These are phyloP conservation scores for Paraglomus brasilianum DNA, from an alignment of 192 early-diverging fungal genomes.

Conservation along the genomic window DNA sequence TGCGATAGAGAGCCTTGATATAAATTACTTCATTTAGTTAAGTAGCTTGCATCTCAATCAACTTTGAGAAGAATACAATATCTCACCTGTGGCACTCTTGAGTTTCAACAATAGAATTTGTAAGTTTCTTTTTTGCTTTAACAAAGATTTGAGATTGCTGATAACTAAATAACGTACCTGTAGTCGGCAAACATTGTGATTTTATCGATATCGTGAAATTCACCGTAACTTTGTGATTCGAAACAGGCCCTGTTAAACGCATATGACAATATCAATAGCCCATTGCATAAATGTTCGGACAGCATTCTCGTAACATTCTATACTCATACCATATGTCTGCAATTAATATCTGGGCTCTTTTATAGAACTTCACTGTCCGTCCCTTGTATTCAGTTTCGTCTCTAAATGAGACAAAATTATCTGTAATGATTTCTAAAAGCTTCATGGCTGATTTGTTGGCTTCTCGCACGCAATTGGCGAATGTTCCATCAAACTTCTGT, in stretches of 20 bases:
- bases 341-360: conserved; percentile 82
- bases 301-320: background rate
- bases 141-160: background rate
- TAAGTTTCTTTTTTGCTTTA: background rate
- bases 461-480: conserved; percentile 55
- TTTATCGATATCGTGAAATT: conserved; percentile 70
- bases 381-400: conserved; percentile 62
- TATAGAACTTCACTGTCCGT: conserved; percentile 65
- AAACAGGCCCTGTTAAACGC: conserved; percentile 67
- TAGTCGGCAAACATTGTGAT: conserved; percentile 94
- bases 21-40: conserved; percentile 20
- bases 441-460: conserved; percentile 53
- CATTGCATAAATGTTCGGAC: background rate
- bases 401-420: conserved; percentile 64
- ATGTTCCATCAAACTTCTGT: conserved; percentile 60
- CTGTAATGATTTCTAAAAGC: conserved; percentile 56
- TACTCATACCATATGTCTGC: conserved; percentile 69
- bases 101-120: background rate
- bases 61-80: background rate
- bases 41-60: background rate
- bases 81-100: conserved; percentile 19
- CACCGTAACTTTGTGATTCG: conserved; percentile 59
- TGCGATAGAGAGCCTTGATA: conserved; percentile 70
- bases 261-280: conserved; percentile 1
- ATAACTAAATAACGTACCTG: conserved; percentile 38